phyloP scores from a whole-genome alignment of 2,329 filamentous ascomycete genomes.

The Xylariales sp. region DNA sequence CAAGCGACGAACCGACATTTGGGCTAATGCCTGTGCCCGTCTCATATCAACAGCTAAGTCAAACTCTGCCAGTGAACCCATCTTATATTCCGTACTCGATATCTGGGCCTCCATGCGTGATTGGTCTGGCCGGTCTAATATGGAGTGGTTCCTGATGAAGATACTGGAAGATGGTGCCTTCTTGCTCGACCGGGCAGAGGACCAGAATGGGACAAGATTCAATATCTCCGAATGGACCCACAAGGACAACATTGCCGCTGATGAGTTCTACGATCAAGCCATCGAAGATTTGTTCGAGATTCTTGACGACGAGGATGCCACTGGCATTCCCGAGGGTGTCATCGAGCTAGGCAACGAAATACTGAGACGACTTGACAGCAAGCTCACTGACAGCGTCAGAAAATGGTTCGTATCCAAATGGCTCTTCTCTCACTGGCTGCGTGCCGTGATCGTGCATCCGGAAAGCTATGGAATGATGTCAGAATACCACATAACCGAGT shows the following conservation, averaged over 20 bases:
- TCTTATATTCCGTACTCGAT: slow-evolving; percentile 79
- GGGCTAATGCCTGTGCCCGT: slow-evolving; percentile 82
- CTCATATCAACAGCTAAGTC: slow-evolving; percentile 64
- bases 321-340: slow-evolving; percentile 80
- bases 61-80: slow-evolving; percentile 71
- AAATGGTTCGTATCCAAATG: slow-evolving; percentile 86
- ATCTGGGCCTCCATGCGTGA: slow-evolving; percentile 82
- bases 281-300: slow-evolving; percentile 79
- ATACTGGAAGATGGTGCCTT: slow-evolving; percentile 91
- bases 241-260: slow-evolving; percentile 75
- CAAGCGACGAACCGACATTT: slow-evolving; percentile 72
- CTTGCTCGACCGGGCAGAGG: slow-evolving; percentile 78
- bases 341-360: slow-evolving; percentile 83
- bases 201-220: slow-evolving; percentile 66
- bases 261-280: slow-evolving; percentile 83
- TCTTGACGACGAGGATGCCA: slow-evolving; percentile 77
- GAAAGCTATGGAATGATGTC: slow-evolving; percentile 77
- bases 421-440: slow-evolving; percentile 84
- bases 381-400: slow-evolving; percentile 68
- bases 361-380: slow-evolving; percentile 67
- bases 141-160: slow-evolving; percentile 94
- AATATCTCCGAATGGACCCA: slow-evolving; percentile 69
- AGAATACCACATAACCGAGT: slow-evolving; percentile 88
- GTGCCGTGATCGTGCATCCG: slow-evolving; percentile 79
- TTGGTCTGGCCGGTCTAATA: slow-evolving; percentile 83